A percentile compares a stretch with the other conserved stretches of the same genome.
These are phyloP conservation scores for Ceratobasidium sp. DNA, from an alignment of 1,284 basidiomycete species.

Conservation along the genomic window DNA sequence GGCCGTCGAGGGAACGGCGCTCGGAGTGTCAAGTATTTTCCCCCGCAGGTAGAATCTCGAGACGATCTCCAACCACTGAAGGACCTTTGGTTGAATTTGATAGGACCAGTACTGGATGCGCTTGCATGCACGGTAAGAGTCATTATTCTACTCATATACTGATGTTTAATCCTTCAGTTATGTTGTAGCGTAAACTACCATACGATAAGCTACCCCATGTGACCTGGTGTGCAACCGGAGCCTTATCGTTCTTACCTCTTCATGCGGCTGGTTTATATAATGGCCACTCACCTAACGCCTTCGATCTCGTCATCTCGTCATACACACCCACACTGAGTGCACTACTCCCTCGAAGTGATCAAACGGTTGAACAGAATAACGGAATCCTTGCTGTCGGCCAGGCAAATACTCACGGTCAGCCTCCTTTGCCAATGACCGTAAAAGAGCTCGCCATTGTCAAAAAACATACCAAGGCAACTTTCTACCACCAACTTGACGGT, in stretches of 20 bases:
- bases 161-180: too few species aligned
- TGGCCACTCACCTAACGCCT: too few species aligned
- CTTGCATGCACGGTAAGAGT: too few species aligned
- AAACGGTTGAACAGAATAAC: neutral
- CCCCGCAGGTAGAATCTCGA: too few species aligned
- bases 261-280: slow-evolving; percentile 15
- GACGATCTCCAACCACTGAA: too few species aligned
- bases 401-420: neutral
- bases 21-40: too few species aligned
- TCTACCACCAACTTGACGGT: neutral
- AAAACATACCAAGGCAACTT: neutral
- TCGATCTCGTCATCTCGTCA: neutral
- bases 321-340: slow-evolving; percentile 13
- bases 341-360: neutral
- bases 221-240: slow-evolving; percentile 17
- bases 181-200: too few species aligned
- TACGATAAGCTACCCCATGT: slow-evolving; percentile 5
- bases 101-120: neutral
- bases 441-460: neutral
- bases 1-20: too few species aligned
- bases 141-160: too few species aligned
- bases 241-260: slow-evolving; percentile 8
- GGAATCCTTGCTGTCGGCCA: neutral
- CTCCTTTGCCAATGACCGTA: neutral
- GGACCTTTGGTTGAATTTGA: too few species aligned